phyloP scores from a whole-genome alignment of 257 asterid genomes.

The Knoxia roxburghii region DNA sequence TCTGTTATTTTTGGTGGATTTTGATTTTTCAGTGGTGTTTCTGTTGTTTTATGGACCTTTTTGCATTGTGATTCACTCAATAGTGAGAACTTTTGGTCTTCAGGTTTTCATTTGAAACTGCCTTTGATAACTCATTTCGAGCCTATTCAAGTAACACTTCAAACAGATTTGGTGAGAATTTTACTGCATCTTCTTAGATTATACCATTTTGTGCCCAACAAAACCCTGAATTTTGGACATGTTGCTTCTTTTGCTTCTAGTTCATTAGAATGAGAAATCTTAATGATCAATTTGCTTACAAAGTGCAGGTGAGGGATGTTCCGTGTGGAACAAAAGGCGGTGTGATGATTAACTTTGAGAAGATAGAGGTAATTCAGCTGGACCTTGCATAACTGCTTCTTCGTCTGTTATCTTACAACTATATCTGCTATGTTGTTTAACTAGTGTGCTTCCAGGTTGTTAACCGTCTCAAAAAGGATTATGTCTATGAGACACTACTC shows the following conservation, averaged over 20 bases:
- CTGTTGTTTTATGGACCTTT: constrained; percentile 11
- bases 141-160: constrained; percentile 96
- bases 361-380: constrained; percentile 64
- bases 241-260: background rate
- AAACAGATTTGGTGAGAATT: constrained; percentile 82
- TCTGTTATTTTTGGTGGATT: background rate
- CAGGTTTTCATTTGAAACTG: constrained; percentile 87
- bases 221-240: background rate
- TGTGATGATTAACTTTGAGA: constrained; percentile 89
- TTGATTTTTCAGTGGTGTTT: background rate
- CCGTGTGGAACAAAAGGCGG: constrained; percentile 99
- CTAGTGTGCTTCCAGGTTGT: constrained; percentile 60
- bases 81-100: constrained; percentile 7
- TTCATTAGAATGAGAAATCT: background rate
- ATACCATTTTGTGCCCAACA: background rate
- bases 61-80: constrained; percentile 20
- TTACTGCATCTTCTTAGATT: background rate
- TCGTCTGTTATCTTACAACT: background rate
- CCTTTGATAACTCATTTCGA: constrained; percentile 90
- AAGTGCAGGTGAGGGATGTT: constrained; percentile 85
- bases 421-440: constrained; percentile 12
- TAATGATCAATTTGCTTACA: constrained; percentile 5
- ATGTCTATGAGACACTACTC: constrained; percentile 70
- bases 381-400: constrained; percentile 2
- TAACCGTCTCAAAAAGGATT: constrained; percentile 79